phyloP scores from a whole-genome alignment of 768 basidiomycete genomes.

The Hemileccinum rubropunctum region DNA sequence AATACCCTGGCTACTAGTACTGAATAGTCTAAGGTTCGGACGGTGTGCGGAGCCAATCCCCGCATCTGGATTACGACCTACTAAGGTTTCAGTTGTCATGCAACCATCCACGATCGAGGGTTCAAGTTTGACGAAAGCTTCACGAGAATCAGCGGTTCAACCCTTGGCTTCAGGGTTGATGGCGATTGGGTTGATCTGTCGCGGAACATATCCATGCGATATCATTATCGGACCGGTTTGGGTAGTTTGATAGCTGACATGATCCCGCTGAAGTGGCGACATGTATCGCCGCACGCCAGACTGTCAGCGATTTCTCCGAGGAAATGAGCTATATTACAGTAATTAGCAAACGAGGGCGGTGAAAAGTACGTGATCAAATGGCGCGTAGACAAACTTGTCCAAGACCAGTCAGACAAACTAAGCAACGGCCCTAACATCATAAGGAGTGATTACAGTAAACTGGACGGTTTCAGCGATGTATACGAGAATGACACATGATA shows the following conservation, averaged over 20 bases:
- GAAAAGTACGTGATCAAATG: background rate
- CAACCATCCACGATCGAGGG: background rate
- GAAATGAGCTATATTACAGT: background rate
- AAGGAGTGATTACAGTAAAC: constrained; percentile 4
- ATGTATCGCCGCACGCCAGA: background rate
- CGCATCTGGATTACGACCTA: background rate
- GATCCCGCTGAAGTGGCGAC: background rate
- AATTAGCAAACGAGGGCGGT: background rate
- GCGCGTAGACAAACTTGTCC: background rate
- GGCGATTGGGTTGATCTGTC: background rate
- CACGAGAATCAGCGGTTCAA: background rate
- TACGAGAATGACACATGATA: constrained; percentile 9
- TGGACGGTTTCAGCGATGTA: background rate
- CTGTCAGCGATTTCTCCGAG: background rate
- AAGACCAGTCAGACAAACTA: background rate
- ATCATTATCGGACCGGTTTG: background rate
- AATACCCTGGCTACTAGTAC: background rate
- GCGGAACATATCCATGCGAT: constrained; percentile 6
- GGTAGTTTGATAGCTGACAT: background rate
- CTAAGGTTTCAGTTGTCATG: constrained; percentile 1
- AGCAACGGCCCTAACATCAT: background rate
- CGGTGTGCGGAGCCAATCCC: background rate
- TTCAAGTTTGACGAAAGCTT: background rate
- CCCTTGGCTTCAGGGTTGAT: background rate
- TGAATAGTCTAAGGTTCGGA: background rate